Evolutionary conservation across 75 land plant species (phyloP).

Genomic region (Cupressus sempervirens): DNA sequence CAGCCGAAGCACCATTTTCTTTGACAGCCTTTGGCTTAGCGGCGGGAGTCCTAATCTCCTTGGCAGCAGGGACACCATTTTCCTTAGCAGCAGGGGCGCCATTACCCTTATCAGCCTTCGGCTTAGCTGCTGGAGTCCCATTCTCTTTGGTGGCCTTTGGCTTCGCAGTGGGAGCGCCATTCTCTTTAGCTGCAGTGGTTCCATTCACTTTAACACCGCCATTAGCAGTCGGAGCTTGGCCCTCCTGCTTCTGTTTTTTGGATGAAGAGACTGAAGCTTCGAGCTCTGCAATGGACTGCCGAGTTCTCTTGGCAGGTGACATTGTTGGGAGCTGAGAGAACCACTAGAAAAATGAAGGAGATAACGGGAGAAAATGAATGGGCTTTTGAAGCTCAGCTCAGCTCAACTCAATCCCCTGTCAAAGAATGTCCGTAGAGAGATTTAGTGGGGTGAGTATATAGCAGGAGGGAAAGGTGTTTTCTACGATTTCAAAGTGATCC

Average conservation of each 20-base stretch:
- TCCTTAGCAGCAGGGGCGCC: background rate
- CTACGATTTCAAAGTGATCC: background rate
- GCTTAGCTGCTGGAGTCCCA: background rate
- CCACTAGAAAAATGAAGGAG: background rate
- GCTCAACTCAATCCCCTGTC: background rate
- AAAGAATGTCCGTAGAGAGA: background rate
- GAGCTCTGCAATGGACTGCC: background rate
- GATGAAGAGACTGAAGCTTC: background rate
- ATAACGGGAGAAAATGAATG: background rate
- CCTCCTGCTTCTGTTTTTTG: background rate
- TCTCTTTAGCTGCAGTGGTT: background rate
- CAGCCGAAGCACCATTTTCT: background rate
- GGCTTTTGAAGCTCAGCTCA: background rate
- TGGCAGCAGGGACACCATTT: background rate
- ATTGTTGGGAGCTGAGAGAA: background rate
- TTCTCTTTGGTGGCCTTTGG: background rate
- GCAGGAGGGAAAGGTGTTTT: background rate
- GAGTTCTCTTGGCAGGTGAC: conserved; percentile 8
- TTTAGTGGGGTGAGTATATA: background rate
- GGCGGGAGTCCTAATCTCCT: background rate
- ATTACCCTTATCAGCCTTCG: background rate
- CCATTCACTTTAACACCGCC: no score
- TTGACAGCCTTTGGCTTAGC: background rate
- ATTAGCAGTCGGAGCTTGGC: no score
- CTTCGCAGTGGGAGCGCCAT: background rate